A percentile compares a stretch with the other conserved stretches of the same genome.
Evolutionary conservation across 768 basidiomycete species (phyloP).

Genomic region (Boletus tomentosulus): DNA sequence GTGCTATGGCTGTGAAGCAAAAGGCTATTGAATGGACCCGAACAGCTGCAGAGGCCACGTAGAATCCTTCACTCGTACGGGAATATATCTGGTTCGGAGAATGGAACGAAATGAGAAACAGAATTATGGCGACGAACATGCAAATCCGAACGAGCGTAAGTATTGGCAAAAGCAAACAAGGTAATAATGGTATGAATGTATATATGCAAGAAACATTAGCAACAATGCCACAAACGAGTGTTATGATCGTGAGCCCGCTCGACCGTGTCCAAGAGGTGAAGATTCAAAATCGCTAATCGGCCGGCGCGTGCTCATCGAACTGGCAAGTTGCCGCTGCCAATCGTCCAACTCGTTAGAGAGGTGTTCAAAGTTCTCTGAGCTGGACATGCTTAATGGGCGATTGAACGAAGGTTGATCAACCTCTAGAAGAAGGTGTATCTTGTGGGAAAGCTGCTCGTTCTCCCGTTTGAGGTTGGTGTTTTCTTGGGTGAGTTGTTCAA

Average conservation of each 20-base stretch:
- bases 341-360: conserved; percentile 79
- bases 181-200: conserved; percentile 35
- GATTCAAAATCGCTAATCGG: conserved; percentile 71
- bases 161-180: conserved; percentile 32
- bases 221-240: conserved; percentile 12
- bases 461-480: conserved; percentile 76
- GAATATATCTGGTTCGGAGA: conserved; percentile 33
- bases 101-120: conserved; percentile 33
- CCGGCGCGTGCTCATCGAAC: conserved; percentile 70
- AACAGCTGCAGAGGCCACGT: conserved; percentile 37
- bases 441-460: conserved; percentile 87
- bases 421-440: conserved; percentile 84
- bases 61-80: conserved; percentile 28
- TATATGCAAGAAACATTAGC: conserved; percentile 28
- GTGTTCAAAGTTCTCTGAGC: conserved; percentile 81
- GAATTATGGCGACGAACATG: conserved; percentile 34
- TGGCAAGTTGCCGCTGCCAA: conserved; percentile 82
- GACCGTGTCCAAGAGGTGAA: conserved; percentile 49
- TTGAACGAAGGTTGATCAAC: conserved; percentile 77
- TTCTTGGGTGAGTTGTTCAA: conserved; percentile 81
- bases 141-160: conserved; percentile 58
- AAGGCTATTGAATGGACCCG: conserved; percentile 93
- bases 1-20: conserved; percentile 74
- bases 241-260: conserved; percentile 56
- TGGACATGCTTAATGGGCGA: conserved; percentile 68